Percentiles rank a stretch among this genome's conserved stretches.
Conservation (phyloP, 2,329 filamentous ascomycete genomes). For the Aspergillus tubingensis region DNA sequence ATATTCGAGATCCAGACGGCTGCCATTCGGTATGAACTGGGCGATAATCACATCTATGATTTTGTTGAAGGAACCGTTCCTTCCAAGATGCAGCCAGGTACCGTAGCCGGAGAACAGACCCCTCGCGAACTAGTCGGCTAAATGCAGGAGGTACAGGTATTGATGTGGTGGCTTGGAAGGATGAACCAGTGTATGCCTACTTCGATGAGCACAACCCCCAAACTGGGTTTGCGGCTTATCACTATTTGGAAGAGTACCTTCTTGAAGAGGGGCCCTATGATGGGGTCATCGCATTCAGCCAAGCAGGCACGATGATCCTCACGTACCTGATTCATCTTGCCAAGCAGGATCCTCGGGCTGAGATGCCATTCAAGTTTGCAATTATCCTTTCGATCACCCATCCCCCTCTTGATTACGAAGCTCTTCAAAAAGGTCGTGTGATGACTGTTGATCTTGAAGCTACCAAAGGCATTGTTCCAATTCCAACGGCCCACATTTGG, state of each 20-base stretch:
- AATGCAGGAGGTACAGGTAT: background rate
- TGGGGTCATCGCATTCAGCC: constrained; percentile 30
- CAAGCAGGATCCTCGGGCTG: background rate
- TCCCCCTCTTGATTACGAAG: constrained; percentile 10
- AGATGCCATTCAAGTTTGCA: constrained; percentile 27
- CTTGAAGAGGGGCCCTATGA: constrained; percentile 31
- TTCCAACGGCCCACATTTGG: constrained; percentile 24
- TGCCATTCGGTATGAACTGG: constrained; percentile 26
- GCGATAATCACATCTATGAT: constrained; percentile 22
- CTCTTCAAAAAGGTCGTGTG: background rate
- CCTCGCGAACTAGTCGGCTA: background rate
- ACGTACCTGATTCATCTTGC: constrained; percentile 9
- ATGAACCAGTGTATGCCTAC: constrained; percentile 13
- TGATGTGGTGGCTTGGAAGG: background rate
- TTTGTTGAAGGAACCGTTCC: constrained; percentile 24
- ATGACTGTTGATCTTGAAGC: background rate
- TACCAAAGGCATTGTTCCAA: constrained; percentile 1
- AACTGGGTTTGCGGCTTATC: constrained; percentile 5
- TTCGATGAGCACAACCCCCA: constrained; percentile 1
- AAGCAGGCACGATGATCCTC: constrained; percentile 26
- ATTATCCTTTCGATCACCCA: constrained; percentile 23
- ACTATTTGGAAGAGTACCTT: constrained; percentile 20
- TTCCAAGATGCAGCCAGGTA: constrained; percentile 18
- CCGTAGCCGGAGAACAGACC: background rate
- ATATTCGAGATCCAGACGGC: constrained; percentile 13